Evolutionary conservation across 169 alveolate species (phyloP).

Genomic region (Toxoplasma gondii): DNA sequence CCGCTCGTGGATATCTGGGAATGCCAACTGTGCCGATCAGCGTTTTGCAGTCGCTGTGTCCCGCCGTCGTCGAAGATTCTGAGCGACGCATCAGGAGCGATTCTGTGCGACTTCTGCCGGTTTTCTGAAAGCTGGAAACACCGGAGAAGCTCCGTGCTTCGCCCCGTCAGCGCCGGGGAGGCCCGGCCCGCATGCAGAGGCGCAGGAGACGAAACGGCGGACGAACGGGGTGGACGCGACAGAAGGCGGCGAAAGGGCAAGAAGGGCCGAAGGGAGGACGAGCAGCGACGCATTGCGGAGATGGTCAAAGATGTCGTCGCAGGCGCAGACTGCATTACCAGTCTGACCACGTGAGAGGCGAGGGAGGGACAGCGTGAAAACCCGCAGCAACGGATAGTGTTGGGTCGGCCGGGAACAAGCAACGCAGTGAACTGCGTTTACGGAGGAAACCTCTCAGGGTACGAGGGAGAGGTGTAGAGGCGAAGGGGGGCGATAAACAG

Average conservation of each 20-base stretch:
- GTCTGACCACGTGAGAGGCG: conserved; percentile 9
- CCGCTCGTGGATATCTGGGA: conserved; percentile 39
- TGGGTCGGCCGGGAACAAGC: neutral
- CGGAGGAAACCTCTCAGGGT: neutral
- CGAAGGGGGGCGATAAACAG: neutral
- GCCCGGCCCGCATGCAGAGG: neutral
- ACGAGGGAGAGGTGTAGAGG: neutral
- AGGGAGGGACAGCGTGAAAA: neutral
- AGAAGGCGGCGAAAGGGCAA: neutral
- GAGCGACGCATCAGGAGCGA: neutral
- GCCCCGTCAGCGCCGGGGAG: neutral
- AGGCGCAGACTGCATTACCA: conserved; percentile 1
- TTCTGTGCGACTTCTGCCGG: conserved; percentile 37
- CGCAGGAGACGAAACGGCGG: neutral
- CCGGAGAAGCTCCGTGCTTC: neutral
- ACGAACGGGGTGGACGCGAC: neutral
- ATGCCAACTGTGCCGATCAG: neutral
- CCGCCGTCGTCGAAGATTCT: conserved; percentile 32
- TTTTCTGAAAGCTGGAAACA: neutral
- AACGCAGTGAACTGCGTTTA: neutral
- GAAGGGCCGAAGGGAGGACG: neutral
- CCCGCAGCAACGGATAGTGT: neutral
- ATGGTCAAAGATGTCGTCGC: neutral
- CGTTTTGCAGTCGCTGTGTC: conserved; percentile 20
- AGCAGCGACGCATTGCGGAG: neutral